Base-by-base conservation (phyloP, 768 basidiomycete genomes). In the Pisolithus tinctorius region DNA sequence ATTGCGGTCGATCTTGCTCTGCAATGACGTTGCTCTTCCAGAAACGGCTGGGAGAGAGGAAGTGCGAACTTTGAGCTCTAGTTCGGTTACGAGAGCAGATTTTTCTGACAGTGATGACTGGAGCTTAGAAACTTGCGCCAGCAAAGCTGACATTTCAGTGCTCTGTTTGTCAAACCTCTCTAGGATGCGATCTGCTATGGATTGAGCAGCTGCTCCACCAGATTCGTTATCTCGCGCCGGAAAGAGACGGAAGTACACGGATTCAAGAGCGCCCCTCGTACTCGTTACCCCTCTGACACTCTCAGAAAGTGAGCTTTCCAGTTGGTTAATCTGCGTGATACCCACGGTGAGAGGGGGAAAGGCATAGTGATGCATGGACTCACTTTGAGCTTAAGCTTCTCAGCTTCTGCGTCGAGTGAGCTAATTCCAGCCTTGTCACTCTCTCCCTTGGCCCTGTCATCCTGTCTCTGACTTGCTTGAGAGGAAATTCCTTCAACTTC, bases 231-330 rank as follows among this genome's bases (percentile, higher is more conserved):
- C 74, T 46, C 78, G 76, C 41, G 78, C 68, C 5, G 78, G 72
- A 5, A 77, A 74, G 63, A 93, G 86, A n/a, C 87, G 78, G 10
- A 83, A 83, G 65, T 90, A 90, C 4, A 94, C 86, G 6, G 88
- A 86, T 65, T 93, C 89, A 36, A 96, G 72, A n/a, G 90, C 87
- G 13, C 86, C 83, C 61, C 91, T 90, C 37, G 93, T 75, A 59
- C 85, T 88, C 0, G 76, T 57, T 31, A 86, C 74, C 50, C 93
- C 87, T 61, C 90, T 92, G 55, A 86, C 80, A 60, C 83, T 86
- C 49, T 71, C 67, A 4, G 65, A 66, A 3, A 81, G 42, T 2
- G 66, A 57, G 4, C 59, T 66, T 41, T 82, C 82, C 45, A 82
- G 66, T 40, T 84, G 82, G 3, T 66, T 66, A 42, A 73, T 74